Base-by-base conservation (phyloP, 441 rosid genomes). In the Mallotus japonicus region DNA sequence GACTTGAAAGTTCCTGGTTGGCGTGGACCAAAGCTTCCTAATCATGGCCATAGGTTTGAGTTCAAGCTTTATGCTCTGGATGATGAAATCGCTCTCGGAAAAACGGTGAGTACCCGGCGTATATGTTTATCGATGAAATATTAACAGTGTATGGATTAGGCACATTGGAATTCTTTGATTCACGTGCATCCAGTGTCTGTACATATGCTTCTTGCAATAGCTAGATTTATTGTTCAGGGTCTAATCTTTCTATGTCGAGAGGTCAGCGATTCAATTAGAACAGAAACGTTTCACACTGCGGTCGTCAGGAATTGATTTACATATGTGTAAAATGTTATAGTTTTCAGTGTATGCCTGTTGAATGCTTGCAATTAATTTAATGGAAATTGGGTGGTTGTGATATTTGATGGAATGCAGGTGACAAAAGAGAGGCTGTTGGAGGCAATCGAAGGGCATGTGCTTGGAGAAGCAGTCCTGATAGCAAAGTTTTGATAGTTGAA, bases 1-100 rank as follows among this genome's bases (percentile, higher is more conserved):
- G 97, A 90, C 73, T 72, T 80, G 72, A 92, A 92, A 71, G 77
- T 89, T 47, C 96, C 92, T 0, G 97, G 93, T 0, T 89, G 97
- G 97, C 87, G 90, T 2, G 91, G 81, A 7, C 92, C 92, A 0
- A 80, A 73, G 81, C 28, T 89, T 66, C 90, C 90, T 16, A 64
- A 66, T 50, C 92, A 86, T 37, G 89, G 83, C 20, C 95, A 90
- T 54, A 81, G 94, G 68, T 77, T 86, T 71, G 84, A 80, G 79
- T 92, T 90, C 83, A 89, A 81, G 88, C 90, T 92, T 20, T 85
- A 79, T 32, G 96, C 96, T 62, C 74, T 92, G 79, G 91, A 85
- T 19, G 83, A 78, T 6, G 76, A 80, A 58, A 17, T 86, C 56
- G 72, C 81, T 0, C 73, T 92, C n/a, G 97, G 97, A 55, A 83